Base-by-base conservation (phyloP, 805 yeast species). In the Hanseniaspora guilliermondii region DNA sequence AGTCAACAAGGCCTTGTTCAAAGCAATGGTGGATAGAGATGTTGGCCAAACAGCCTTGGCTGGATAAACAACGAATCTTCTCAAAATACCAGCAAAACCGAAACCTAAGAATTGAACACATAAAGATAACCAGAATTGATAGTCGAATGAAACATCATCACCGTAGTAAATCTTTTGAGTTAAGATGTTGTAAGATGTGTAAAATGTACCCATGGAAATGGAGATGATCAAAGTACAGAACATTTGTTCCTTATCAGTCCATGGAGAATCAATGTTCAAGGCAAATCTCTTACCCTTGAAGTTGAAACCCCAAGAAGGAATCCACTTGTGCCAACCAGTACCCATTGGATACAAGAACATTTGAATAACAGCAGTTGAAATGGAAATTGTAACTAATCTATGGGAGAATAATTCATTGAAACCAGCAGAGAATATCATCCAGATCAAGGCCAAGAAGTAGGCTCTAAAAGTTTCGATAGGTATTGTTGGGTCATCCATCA, bases 231-330 rank as follows among this genome's bases (percentile, higher is more conserved):
- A 58, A 58, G 86, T 77, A 1, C 82, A 70, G 56, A 82, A 71
- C 80, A 80, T 78, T 64, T 82, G 87, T 60, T 81, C 86, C 62
- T 81, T 81, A 58, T 65, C 70, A 30, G 72, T 68, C 82, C 84
- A 82, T 12, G 83, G 82, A 12, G 53, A 40, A 9, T 85, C 83
- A 3, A 82, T 83, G 63, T 79, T 79, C 53, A 80, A 64, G 7
- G 72, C 69, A 56, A 66, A 60, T 58, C 72, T 68, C 30, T 61
- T 67, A 49, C 79, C 75, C 40, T 62, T 57, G 39, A 70, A 35
- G 7, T 64, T 69, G 60, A 76, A 62, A 5, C 74, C 70, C 68
- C 69, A 70, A 56, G 73, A 74, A 24, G 84, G 83, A 27, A 77
- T 56, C 45, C 69, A 56, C 42, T 59, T 62, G 44, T 72, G 73